phyloP scores from a whole-genome alignment of 1,284 basidiomycete genomes.

The Leccinum laetum region DNA sequence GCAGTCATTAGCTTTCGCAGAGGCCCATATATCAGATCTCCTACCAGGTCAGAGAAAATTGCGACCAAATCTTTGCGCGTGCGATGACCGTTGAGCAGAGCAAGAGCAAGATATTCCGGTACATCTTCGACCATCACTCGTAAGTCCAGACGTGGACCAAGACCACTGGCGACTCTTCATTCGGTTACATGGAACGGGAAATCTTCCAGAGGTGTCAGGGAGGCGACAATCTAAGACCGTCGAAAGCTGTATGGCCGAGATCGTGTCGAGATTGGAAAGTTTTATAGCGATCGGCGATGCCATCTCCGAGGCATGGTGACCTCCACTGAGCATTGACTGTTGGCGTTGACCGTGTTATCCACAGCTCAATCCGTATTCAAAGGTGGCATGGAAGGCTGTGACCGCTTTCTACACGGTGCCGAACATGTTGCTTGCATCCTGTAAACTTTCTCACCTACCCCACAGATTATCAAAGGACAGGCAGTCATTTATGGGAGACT shows the following conservation, averaged over 20 bases:
- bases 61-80: neutral
- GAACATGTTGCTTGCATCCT: neutral
- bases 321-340: neutral
- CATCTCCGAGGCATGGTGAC: constrained; percentile 17
- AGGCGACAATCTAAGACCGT: constrained; percentile 6
- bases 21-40: constrained; percentile 19
- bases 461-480: constrained; percentile 30
- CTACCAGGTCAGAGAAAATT: constrained; percentile 6
- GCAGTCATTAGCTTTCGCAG: constrained; percentile 15
- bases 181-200: constrained; percentile 15
- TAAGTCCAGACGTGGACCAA: neutral
- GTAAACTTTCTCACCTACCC: constrained; percentile 9
- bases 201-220: neutral
- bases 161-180: constrained; percentile 23
- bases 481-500: constrained; percentile 24
- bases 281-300: constrained; percentile 27
- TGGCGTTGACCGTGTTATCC: neutral
- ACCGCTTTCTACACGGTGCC: constrained; percentile 29
- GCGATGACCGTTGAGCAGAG: neutral
- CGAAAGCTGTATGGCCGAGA: constrained; percentile 20
- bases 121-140: constrained; percentile 5
- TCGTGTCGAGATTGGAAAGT: constrained; percentile 23
- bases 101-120: constrained; percentile 21
- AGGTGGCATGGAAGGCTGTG: constrained; percentile 27
- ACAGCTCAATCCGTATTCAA: constrained; percentile 26